These are phyloP conservation scores for Phaeolepiota aurea DNA, from an alignment of 768 basidiomycete genomes.

Conservation along the genomic window DNA sequence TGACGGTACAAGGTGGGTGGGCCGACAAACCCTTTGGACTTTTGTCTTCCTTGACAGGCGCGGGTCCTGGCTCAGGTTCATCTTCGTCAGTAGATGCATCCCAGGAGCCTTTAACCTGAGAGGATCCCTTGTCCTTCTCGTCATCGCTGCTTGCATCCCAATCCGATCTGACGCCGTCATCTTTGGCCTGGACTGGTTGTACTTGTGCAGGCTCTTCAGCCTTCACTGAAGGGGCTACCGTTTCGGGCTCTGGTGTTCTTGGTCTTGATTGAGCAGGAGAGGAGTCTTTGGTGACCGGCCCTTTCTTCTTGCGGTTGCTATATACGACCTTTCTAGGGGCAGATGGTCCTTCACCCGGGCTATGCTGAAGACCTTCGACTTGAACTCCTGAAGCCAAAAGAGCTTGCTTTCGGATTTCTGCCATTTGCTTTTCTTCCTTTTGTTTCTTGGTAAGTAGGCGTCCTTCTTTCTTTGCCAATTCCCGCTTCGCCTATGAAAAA, in stretches of 20 bases:
- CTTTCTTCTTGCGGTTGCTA: slow-evolving; percentile 77
- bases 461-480: slow-evolving; percentile 89
- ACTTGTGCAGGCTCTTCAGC: slow-evolving; percentile 12
- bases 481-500: slow-evolving; percentile 68
- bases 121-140: slow-evolving; percentile 21
- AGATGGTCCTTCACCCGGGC: slow-evolving; percentile 28
- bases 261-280: slow-evolving; percentile 52
- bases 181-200: slow-evolving; percentile 12
- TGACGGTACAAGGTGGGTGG: no score
- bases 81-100: slow-evolving; percentile 30
- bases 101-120: slow-evolving; percentile 36
- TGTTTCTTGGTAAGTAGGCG: slow-evolving; percentile 95
- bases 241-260: slow-evolving; percentile 33
- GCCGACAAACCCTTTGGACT: slow-evolving; percentile 5
- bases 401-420: slow-evolving; percentile 86
- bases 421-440: slow-evolving; percentile 85
- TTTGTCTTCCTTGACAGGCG: slow-evolving; percentile 1
- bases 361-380: slow-evolving; percentile 81
- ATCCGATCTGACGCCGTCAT: slow-evolving; percentile 23
- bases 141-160: slow-evolving; percentile 73
- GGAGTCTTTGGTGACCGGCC: slow-evolving; percentile 37
- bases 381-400: slow-evolving; percentile 83
- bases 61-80: slow-evolving; percentile 6
- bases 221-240: slow-evolving; percentile 13
- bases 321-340: slow-evolving; percentile 73